Evolutionary conservation across 2,329 filamentous ascomycete genomes (phyloP), one percentile per base, ranked within the genome.

Genomic region (Colletotrichum lindemuthianum): DNA sequence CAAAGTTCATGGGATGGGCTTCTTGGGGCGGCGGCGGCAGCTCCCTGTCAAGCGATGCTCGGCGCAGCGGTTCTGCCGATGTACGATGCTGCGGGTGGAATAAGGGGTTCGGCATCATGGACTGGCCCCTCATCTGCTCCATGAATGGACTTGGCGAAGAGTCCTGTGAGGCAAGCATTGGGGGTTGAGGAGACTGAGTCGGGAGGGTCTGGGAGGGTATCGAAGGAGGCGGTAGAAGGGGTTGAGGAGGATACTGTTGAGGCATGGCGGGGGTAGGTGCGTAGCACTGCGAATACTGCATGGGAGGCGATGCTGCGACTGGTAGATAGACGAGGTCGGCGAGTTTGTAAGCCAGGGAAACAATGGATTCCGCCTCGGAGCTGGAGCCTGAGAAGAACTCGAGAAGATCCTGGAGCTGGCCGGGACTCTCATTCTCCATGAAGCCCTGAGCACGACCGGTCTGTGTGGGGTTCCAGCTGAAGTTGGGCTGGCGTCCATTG

Each of bases 361-460:
- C 85, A 48, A 90, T 81, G 68, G 80, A 82, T 65, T 85, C 80
- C 0, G 86, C 84, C 67, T 88, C 85, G 53, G 84, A 81, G 52
- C 82, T 83, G 39, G 84, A 81, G 41, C 85, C 82, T 6, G 84
- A 87, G 70, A 89, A 90, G 70, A 88, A 88, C 70, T 90, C 88
- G 33, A 90, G 81, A 8, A 88, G 81, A 70, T 90, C 88, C 71
- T 89, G 86, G 9, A 90, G 76, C 67, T 88, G 86, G 11, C 88
- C 87, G 8, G 84, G 84, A 64, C 83, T 87, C 72, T 89, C 87
- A 59, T 87, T 87, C 72, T 90, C 86, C 37, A 86, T 77, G 68
- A 85, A 87, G 0, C 85, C 85, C 67, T 86, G 84, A 1, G 84
- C 83, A 55, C 85, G 79, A 1, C 84, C 85, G 1, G 84, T 87